Base-by-base conservation (phyloP, 1,284 basidiomycete genomes). In the Sporisorium graminicola region DNA sequence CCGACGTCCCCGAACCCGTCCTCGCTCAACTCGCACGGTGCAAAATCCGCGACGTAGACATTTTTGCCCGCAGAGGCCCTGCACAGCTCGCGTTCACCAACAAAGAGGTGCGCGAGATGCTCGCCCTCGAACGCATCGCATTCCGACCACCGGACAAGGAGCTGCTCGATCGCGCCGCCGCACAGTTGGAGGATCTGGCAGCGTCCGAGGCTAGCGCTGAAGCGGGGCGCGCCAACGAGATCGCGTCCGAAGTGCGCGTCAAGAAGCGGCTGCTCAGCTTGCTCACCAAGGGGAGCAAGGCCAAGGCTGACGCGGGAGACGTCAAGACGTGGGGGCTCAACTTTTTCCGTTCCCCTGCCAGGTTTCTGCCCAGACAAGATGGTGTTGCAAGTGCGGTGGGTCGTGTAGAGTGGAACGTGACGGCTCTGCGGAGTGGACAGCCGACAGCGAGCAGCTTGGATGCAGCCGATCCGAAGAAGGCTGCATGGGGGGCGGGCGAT, bases 71-170 rank as follows among this genome's bases (percentile, higher is more conserved):
- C 43, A 89, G 96, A 16, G 96, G 95, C 0, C 94, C 94, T 0
- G 89, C 92, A 3, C 92, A 98, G 85, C 92, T 94, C 0, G 92
- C 94, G 0, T 98, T 96, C 83, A 96, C 95, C 1, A 92, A 93
- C 53, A 98, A 98, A 86, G 97, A 99, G 86, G 89, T 98, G 3
- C 89, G 96, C 27, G 96, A 99, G 87, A 90, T 98, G 89, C 90
- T 94, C 77, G 90, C 89, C 51, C 89, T 98, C 16, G 88, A 91
- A 1, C 90, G 91, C 46, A 90, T 91, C 0, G 89, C 90, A 12
- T 91, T 95, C 88, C 86, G 88, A 18, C 82, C 86, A 6, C 77
- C 87, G 3, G 81, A 86, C 29, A 52, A 66, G 26, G 77, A 80
- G 0, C 62, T 86, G 29, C 87, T 88, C 0, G 77, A 86, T 44